phyloP scores from a whole-genome alignment of 2,329 filamentous ascomycete species.

The Emmonsiellopsis sp. region DNA sequence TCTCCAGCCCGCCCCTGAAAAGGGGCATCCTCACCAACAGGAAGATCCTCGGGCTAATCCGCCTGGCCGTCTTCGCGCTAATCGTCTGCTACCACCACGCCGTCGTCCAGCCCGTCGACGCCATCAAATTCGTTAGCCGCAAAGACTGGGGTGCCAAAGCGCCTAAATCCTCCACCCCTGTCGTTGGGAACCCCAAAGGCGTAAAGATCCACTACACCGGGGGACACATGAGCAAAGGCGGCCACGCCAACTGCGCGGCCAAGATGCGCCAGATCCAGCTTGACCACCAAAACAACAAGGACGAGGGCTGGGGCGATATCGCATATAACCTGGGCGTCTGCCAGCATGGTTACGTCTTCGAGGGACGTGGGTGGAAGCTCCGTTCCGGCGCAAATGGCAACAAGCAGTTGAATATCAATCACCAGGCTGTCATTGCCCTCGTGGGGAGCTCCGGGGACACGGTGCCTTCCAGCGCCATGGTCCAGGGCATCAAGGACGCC shows the following conservation, averaged over 20 bases:
- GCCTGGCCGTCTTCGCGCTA: conserved; percentile 1
- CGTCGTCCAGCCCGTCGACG: background rate
- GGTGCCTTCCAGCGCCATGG: background rate
- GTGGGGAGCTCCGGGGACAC: background rate
- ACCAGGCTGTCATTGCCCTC: conserved; percentile 2
- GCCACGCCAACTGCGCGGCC: conserved; percentile 2
- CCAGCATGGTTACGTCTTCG: conserved; percentile 6
- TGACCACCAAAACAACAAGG: background rate
- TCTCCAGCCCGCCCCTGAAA: background rate
- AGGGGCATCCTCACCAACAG: background rate
- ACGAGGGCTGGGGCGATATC: conserved; percentile 1
- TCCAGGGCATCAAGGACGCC: conserved; percentile 5
- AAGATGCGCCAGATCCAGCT: background rate
- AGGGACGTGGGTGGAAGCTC: background rate
- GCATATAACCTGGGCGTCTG: conserved; percentile 6
- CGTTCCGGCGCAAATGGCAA: conserved; percentile 4
- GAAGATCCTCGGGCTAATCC: conserved; percentile 1
- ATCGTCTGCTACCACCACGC: background rate
- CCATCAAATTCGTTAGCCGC: conserved; percentile 4
- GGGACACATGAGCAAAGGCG: background rate
- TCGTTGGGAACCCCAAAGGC: background rate
- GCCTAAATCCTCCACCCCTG: background rate
- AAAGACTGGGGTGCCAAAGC: conserved; percentile 1
- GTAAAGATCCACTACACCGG: conserved; percentile 6
- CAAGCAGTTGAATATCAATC: background rate